A percentile compares a stretch with the other conserved stretches of the same genome.
Evolutionary conservation across 176 grass and related monocot species (phyloP).

Genomic region (Cocos nucifera): DNA sequence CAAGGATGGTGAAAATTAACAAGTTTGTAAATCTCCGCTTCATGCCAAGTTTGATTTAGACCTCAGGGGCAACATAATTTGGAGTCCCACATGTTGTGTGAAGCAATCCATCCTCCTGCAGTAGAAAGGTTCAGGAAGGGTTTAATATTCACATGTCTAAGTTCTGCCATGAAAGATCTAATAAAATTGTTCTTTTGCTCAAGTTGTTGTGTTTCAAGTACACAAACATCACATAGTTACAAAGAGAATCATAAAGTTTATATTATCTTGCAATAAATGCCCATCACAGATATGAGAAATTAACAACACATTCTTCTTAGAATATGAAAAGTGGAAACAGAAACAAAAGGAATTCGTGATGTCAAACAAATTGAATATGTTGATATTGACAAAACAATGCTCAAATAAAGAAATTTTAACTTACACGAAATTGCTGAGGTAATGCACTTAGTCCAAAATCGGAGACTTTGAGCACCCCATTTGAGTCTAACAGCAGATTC

Average conservation of each 20-base stretch:
- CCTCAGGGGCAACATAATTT: constrained; percentile 98
- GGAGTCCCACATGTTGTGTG: constrained; percentile 96
- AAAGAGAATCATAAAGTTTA: no score
- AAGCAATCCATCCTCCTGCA: constrained; percentile 84
- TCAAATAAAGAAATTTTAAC: constrained; percentile 6
- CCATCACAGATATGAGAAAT: no score
- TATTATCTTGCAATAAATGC: no score
- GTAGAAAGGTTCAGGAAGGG: not conserved
- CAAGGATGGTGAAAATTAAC: no score
- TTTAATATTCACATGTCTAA: not conserved
- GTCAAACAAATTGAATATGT: no score
- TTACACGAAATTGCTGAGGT: constrained; percentile 83
- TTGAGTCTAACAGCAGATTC: constrained; percentile 79
- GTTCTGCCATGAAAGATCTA: no score
- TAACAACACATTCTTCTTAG: not conserved
- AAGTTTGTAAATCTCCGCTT: no score
- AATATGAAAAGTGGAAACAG: not conserved
- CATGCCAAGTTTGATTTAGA: constrained; percentile 3
- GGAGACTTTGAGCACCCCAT: constrained; percentile 73
- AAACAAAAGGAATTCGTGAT: not conserved
- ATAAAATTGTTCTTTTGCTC: no score
- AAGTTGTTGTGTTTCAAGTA: not conserved
- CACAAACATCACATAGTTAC: no score
- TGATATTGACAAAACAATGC: no score
- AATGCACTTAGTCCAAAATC: constrained; percentile 96